phyloP scores from a whole-genome alignment of 2,329 filamentous ascomycete species.

The Magnaporthiopsis incrustans region DNA sequence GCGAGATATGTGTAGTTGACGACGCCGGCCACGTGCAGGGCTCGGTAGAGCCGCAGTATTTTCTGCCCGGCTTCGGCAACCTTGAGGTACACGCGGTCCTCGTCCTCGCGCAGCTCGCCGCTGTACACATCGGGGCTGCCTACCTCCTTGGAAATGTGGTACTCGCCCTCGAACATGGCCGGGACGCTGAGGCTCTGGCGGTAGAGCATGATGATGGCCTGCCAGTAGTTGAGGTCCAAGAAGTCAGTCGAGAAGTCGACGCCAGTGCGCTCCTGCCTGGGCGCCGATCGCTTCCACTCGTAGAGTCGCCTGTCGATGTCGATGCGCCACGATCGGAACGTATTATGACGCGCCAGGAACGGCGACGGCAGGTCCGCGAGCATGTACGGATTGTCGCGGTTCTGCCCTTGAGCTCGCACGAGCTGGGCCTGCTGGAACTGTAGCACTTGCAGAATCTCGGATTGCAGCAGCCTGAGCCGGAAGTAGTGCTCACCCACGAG shows the following conservation, averaged over 20 bases:
- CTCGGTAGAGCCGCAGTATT: slow-evolving; percentile 82
- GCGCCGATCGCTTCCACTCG: slow-evolving; percentile 81
- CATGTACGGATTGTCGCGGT: slow-evolving; percentile 62
- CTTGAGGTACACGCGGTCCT: slow-evolving; percentile 87
- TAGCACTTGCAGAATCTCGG: slow-evolving; percentile 87
- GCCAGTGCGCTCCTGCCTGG: slow-evolving; percentile 68
- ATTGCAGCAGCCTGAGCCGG: slow-evolving; percentile 78
- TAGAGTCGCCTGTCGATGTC: slow-evolving; percentile 78
- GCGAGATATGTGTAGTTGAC: slow-evolving; percentile 96
- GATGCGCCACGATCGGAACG: slow-evolving; percentile 79
- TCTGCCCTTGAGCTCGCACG: slow-evolving; percentile 58
- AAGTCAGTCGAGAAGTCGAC: slow-evolving; percentile 88
- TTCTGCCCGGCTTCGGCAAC: slow-evolving; percentile 92
- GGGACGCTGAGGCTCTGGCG: slow-evolving; percentile 84
- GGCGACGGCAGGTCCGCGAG: slow-evolving; percentile 74
- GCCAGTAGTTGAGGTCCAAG: slow-evolving; percentile 94
- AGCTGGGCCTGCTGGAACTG: slow-evolving; percentile 86
- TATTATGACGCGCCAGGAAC: slow-evolving; percentile 75
- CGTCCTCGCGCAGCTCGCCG: slow-evolving; percentile 65
- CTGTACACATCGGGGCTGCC: slow-evolving; percentile 55
- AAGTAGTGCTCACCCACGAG: slow-evolving; percentile 89
- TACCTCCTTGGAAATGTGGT: slow-evolving; percentile 56
- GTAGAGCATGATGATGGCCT: slow-evolving; percentile 92
- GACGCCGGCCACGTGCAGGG: slow-evolving; percentile 77
- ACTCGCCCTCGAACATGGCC: slow-evolving; percentile 73